These are phyloP conservation scores for Berberis thunbergii DNA, from an alignment of 164 flowering plant species.

Conservation along the genomic window DNA sequence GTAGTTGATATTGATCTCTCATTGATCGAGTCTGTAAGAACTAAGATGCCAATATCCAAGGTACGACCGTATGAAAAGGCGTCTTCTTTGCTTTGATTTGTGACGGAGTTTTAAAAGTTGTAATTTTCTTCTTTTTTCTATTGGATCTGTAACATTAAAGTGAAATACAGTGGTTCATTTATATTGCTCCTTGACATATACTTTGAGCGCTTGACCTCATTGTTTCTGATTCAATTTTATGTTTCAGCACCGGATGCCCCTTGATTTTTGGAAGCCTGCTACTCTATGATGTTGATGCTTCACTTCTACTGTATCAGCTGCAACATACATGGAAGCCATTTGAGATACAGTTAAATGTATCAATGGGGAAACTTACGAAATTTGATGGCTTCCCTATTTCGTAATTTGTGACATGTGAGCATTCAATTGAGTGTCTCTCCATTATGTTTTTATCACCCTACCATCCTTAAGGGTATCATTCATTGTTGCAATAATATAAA, in stretches of 20 bases:
- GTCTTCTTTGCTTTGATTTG: too few relatives aligned
- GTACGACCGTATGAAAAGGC: constrained; percentile 17
- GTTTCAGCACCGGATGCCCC: constrained; percentile 60
- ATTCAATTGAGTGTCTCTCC: too few relatives aligned
- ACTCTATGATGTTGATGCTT: constrained; percentile 14
- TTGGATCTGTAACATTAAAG: too few relatives aligned
- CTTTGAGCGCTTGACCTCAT: background rate
- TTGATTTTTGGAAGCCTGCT: constrained; percentile 49
- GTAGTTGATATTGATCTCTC: constrained; percentile 85
- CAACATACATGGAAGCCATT: background rate
- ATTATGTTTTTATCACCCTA: too few relatives aligned
- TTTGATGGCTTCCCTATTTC: too few relatives aligned
- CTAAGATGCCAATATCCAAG: constrained; percentile 74
- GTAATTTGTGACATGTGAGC: too few relatives aligned
- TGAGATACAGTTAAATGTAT: background rate
- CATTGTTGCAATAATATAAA: too few relatives aligned
- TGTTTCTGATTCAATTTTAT: background rate
- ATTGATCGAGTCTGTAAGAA: constrained; percentile 55
- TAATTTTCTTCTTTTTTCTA: too few relatives aligned
- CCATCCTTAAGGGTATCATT: too few relatives aligned
- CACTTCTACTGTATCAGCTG: background rate
- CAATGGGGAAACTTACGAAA: background rate
- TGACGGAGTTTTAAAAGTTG: too few relatives aligned
- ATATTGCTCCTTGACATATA: too few relatives aligned
- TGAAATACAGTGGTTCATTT: too few relatives aligned